Percentiles rank a stretch among this genome's conserved stretches.
These are phyloP conservation scores for Plectranthus barbatus DNA, from an alignment of 257 asterid species.

Conservation along the genomic window DNA sequence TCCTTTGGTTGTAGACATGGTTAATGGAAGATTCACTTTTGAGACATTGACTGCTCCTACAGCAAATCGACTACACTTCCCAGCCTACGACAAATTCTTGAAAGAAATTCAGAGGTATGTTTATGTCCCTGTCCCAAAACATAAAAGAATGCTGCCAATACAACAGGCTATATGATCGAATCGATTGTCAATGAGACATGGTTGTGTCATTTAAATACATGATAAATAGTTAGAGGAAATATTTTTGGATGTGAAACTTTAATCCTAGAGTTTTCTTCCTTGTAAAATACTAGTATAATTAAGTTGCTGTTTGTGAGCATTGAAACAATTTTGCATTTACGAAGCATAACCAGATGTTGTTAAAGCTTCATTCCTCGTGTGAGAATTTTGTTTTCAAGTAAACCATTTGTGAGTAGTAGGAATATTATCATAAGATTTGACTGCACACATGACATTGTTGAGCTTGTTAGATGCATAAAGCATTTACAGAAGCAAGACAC, in stretches of 20 bases:
- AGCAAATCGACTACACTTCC: conserved; percentile 61
- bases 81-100: conserved; percentile 66
- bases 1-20: conserved; percentile 60
- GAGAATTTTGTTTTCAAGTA: no score
- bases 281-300: no score
- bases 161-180: neutral
- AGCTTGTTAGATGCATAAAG: conserved; percentile 48
- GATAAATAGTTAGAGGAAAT: no score
- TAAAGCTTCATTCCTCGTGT: no score
- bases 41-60: conserved; percentile 79
- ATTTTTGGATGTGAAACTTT: no score
- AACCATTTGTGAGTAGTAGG: no score
- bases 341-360: no score
- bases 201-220: no score
- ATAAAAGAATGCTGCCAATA: neutral
- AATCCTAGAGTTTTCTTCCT: no score
- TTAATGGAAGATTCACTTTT: conserved; percentile 72
- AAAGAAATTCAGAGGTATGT: conserved; percentile 58
- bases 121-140: neutral
- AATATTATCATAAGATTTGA: neutral
- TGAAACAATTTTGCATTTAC: neutral
- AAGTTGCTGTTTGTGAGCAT: neutral
- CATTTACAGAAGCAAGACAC: conserved; percentile 61
- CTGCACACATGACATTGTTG: neutral
- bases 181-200: no score